phyloP scores from a whole-genome alignment of 495 filamentous ascomycete genomes.

The Annulohypoxylon bovei region DNA sequence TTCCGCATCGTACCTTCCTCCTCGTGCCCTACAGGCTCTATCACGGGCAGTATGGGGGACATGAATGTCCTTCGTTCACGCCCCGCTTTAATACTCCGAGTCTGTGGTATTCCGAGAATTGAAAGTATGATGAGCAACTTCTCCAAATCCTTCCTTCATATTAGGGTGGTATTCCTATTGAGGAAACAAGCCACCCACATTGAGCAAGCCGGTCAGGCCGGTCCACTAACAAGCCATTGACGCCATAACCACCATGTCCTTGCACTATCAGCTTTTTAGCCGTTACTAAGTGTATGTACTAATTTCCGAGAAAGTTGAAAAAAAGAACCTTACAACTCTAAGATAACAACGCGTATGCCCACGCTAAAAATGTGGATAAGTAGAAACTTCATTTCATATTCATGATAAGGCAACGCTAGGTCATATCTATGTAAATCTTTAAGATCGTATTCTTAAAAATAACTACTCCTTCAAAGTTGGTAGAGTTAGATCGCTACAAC shows the following conservation, averaged over 20 bases:
- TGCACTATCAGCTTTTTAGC: slow-evolving; percentile 19
- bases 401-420: not conserved
- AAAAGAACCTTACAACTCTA: not conserved
- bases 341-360: not conserved
- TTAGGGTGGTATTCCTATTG: slow-evolving; percentile 1
- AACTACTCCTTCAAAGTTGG: not conserved
- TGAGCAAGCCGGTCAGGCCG: not conserved
- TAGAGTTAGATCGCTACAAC: not conserved
- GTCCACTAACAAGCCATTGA: slow-evolving; percentile 15
- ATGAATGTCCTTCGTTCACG: not conserved
- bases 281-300: not conserved
- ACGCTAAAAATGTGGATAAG: not conserved
- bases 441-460: not conserved
- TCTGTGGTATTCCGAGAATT: not conserved
- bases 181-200: slow-evolving; percentile 12
- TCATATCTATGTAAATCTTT: not conserved
- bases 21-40: not conserved
- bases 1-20: slow-evolving; percentile 1
- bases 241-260: slow-evolving; percentile 26
- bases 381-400: not conserved
- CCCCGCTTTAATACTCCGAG: not conserved
- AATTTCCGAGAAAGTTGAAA: slow-evolving; percentile 1
- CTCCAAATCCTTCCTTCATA: slow-evolving; percentile 4
- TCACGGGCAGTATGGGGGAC: not conserved
- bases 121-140: not conserved